Evolutionary conservation across 345 rosid species (phyloP), one percentile per base, ranked within the genome.

Genomic region (Pseudoturritis turrita): DNA sequence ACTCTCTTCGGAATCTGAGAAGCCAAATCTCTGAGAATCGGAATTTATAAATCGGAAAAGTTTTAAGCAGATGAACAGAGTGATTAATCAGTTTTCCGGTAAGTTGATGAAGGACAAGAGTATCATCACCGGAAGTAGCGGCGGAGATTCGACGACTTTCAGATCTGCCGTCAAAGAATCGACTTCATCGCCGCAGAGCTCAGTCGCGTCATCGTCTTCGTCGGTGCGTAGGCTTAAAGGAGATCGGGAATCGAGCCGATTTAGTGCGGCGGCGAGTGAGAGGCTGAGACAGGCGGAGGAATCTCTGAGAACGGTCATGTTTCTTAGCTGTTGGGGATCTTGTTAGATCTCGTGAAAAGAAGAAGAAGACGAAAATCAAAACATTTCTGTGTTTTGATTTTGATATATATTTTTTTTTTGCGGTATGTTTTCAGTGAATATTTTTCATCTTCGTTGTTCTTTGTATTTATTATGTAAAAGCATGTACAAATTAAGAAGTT

Each of bases 271-370:
- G 49, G 79, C 80, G 67, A 72, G 55, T 21, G 88, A 86, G 70
- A 83, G 59, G 81, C 41, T 73, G 29, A 84, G 70, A 60, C 87
- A 80, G 57, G 87, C 90, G 0, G 97, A 92, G 81, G 96, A 92
- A 63, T 88, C 97, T 22, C 75, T 92, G 0, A 65, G 96, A 65
- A 92, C 87, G 3, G 82, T 92, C 49, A 89, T 92, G 96, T 92
- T 74, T 74, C 76, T 92, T 80, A 89, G 94, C 79, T 91, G 96
- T 63, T 91, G 97, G 97, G 92, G 85, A 70, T 88, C 92, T 40
- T 81, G 78, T 68, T 78, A 73, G 69, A 76, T 75, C 69, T 49
- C 17, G 23, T n/a, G 15, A 7, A 6, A 2, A 4, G 6, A 4
- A 17, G 1, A 25, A 14, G n/a, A 9, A 43, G 21, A 37, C 10